phyloP scores from a whole-genome alignment of 139 green algal species.

The Eudorina sp. region DNA sequence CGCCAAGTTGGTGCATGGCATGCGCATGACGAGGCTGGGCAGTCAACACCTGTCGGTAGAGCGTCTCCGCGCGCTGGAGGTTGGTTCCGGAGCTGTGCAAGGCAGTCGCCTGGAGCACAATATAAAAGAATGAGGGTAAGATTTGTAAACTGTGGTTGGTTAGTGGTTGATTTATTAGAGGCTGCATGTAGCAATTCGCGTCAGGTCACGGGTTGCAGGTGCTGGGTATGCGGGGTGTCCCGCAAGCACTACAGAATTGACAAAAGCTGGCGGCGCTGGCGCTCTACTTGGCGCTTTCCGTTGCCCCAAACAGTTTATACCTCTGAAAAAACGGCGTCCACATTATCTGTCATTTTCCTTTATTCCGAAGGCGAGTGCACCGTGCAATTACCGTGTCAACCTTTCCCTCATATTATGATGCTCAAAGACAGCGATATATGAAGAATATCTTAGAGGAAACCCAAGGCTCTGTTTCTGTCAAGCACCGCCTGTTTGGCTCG shows the following conservation, averaged over 20 bases:
- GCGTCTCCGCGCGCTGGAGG: not conserved
- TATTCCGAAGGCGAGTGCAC: too few species aligned
- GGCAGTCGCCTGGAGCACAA: not conserved
- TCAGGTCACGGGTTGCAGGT: too few species aligned
- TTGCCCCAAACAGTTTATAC: too few species aligned
- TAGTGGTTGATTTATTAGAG: not conserved
- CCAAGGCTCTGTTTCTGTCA: too few species aligned
- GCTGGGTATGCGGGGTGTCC: too few species aligned
- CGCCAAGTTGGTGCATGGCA: constrained; percentile 52
- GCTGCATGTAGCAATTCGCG: not conserved
- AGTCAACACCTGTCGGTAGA: constrained; percentile 14
- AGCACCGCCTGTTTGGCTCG: too few species aligned
- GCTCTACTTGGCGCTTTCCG: too few species aligned
- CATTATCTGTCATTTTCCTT: not conserved
- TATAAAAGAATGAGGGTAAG: not conserved
- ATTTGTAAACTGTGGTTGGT: not conserved
- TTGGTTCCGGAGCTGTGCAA: constrained; percentile 27
- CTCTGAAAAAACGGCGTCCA: not conserved
- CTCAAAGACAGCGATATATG: too few species aligned
- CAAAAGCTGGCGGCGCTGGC: not conserved
- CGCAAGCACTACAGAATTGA: too few species aligned
- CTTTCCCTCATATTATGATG: too few species aligned
- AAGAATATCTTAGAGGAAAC: too few species aligned
- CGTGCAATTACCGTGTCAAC: too few species aligned
- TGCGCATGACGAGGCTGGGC: constrained; percentile 46